phyloP scores from a whole-genome alignment of 306 rosid genomes.

The Ormosia semicastrata region DNA sequence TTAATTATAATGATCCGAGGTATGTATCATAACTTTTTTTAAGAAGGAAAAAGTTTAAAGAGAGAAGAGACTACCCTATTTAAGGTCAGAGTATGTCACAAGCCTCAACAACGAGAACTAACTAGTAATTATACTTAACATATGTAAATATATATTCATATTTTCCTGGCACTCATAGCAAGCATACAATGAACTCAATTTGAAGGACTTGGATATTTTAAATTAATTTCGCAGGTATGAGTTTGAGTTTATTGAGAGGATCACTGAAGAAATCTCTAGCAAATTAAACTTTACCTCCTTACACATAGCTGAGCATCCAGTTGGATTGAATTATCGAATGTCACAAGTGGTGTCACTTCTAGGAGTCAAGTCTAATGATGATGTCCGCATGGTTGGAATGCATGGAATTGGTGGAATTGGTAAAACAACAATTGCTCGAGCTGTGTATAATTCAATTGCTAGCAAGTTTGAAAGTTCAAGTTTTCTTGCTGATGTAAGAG shows the following conservation, averaged over 20 bases:
- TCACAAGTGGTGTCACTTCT: constrained; percentile 2
- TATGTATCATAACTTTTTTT: no score
- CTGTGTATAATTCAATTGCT: constrained; percentile 30
- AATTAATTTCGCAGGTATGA: constrained; percentile 20
- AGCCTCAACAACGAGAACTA: no score
- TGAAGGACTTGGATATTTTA: neutral
- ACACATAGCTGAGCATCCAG: constrained; percentile 31
- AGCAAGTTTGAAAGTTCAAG: constrained; percentile 12
- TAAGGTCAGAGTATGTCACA: no score
- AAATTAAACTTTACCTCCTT: neutral
- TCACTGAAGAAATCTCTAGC: constrained; percentile 20
- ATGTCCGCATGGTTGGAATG: constrained; percentile 26
- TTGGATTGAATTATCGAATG: constrained; percentile 18
- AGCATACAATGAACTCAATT: neutral
- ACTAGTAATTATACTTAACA: no score
- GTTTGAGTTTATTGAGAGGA: constrained; percentile 13
- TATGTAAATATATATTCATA: no score
- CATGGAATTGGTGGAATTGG: constrained; percentile 35
- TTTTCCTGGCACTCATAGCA: no score
- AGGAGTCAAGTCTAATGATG: neutral
- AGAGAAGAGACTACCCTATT: no score
- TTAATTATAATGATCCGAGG: no score
- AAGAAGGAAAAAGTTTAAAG: no score
- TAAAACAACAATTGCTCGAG: constrained; percentile 27
- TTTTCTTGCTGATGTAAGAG: constrained; percentile 31